Evolutionary conservation across 257 asterid species (phyloP), one percentile per base, ranked within the genome.

Genomic region (Coffea eugenioides): DNA sequence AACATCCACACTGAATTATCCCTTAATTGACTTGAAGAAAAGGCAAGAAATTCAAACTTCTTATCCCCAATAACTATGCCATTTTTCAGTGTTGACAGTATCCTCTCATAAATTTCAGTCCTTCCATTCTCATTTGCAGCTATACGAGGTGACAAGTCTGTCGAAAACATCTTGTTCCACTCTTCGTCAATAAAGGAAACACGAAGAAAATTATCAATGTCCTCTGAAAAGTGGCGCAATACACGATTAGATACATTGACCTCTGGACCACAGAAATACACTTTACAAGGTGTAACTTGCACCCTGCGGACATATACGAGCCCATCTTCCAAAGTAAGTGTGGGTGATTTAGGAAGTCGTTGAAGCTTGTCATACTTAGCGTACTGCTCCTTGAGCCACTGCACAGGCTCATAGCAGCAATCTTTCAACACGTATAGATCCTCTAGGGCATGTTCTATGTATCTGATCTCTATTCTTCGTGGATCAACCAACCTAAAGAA

Each of bases 1-100:
- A 95, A 95, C 99, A 95, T 95, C 99, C 99, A 95, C 18, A 84
- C 85, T 31, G 98, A 92, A 79, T 91, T 92, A 4, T 95, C 99
- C 59, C 95, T 84, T 82, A 95, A 78, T 83, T 95, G 98, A 83
- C 99, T 95, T 2, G 98, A 91, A 25, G 98, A 95, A 82, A 93
- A 95, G 9, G 99, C 98, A 67, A 95, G 97, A 88, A 95, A 95
- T 2, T 95, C 94, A 41, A 93, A 93, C 71, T 69, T 88, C 84
- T 89, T 89, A 73, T 89, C 70, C 34, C 99, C 99, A 81, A 95
- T 95, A 59, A 23, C 75, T 25, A 93, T 87, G 36, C 99, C 99
- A 6, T 87, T 84, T 84, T 80, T 80, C 16, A 95, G 86, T 0
- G 87, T 90, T n/a, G 89, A 85, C 73, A 92, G 83, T 31, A 95